Evolutionary conservation across 345 rosid species (phyloP).

Genomic region (Pugionium dolabratum): DNA sequence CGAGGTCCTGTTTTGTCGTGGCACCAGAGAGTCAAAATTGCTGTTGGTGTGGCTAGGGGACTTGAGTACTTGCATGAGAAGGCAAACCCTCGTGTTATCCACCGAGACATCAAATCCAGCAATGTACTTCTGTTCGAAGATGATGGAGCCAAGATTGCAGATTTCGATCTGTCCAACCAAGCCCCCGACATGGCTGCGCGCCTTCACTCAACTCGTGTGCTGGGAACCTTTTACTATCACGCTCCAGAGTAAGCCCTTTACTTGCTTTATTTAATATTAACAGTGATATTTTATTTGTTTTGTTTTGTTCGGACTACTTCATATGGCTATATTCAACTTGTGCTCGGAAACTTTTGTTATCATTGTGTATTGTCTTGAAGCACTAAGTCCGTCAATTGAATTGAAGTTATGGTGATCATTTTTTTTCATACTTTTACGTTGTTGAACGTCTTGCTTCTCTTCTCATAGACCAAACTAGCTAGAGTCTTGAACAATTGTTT

Average conservation of each 20-base stretch:
- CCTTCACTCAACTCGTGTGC: conserved; percentile 92
- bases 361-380: not conserved
- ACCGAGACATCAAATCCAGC: conserved; percentile 92
- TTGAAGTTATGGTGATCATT: not conserved
- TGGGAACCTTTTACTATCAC: conserved; percentile 95
- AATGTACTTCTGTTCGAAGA: conserved; percentile 87
- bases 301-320: conserved; percentile 6
- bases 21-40: conserved; percentile 94
- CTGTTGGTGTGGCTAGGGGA: conserved; percentile 91
- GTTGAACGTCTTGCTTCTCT: conserved; percentile 3
- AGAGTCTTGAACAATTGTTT: conserved; percentile 10
- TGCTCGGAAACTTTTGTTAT: too few relatives aligned
- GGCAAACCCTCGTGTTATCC: conserved; percentile 77
- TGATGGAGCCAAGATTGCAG: conserved; percentile 89
- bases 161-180: conserved; percentile 96
- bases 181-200: conserved; percentile 95
- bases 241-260: conserved; percentile 86
- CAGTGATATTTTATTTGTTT: not conserved
- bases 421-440: conserved; percentile 9
- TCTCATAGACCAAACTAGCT: conserved; percentile 18
- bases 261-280: conserved; percentile 10
- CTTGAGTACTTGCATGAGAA: conserved; percentile 97
- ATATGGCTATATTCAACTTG: conserved; percentile 20
- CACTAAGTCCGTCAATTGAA: not conserved
- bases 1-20: conserved; percentile 90